A percentile compares a stretch with the other conserved stretches of the same genome.
phyloP scores from a whole-genome alignment of 768 basidiomycete genomes.

The Hebeloma cylindrosporum region DNA sequence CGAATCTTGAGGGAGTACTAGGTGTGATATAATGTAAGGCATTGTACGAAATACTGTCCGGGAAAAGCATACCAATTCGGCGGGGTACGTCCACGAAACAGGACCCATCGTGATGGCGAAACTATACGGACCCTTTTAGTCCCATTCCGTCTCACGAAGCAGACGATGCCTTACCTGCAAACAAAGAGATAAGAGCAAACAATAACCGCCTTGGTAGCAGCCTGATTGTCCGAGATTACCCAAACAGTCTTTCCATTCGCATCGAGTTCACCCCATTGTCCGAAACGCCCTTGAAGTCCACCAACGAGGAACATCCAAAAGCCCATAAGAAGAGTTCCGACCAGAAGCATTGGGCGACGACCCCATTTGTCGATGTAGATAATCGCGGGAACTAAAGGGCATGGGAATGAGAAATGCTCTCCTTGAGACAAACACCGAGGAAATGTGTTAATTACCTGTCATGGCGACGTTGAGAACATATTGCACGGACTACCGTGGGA shows the following conservation, averaged over 20 bases:
- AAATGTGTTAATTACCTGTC: slow-evolving; percentile 29
- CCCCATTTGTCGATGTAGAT: slow-evolving; percentile 79
- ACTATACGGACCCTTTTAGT: slow-evolving; percentile 21
- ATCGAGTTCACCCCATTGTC: slow-evolving; percentile 56
- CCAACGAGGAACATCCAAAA: slow-evolving; percentile 79
- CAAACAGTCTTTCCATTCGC: slow-evolving; percentile 29
- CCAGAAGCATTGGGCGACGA: slow-evolving; percentile 71
- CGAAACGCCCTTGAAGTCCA: slow-evolving; percentile 67
- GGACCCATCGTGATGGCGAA: slow-evolving; percentile 80
- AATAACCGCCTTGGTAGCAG: slow-evolving; percentile 68
- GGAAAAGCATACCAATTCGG: slow-evolving; percentile 49
- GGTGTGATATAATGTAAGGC: neutral
- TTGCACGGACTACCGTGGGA: slow-evolving; percentile 61
- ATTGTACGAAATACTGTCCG: no score
- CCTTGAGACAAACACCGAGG: no score
- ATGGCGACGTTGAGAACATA: slow-evolving; percentile 52
- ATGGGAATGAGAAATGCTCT: no score
- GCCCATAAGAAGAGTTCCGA: slow-evolving; percentile 67
- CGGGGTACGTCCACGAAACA: slow-evolving; percentile 72
- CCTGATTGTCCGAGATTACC: slow-evolving; percentile 57
- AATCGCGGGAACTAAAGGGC: slow-evolving; percentile 45
- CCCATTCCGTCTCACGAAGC: neutral
- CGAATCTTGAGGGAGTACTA: slow-evolving; percentile 63
- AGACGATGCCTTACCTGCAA: slow-evolving; percentile 38
- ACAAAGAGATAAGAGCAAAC: slow-evolving; percentile 79